Base-by-base conservation (phyloP, 2,329 filamentous ascomycete genomes). In the Tothia fuscella region DNA sequence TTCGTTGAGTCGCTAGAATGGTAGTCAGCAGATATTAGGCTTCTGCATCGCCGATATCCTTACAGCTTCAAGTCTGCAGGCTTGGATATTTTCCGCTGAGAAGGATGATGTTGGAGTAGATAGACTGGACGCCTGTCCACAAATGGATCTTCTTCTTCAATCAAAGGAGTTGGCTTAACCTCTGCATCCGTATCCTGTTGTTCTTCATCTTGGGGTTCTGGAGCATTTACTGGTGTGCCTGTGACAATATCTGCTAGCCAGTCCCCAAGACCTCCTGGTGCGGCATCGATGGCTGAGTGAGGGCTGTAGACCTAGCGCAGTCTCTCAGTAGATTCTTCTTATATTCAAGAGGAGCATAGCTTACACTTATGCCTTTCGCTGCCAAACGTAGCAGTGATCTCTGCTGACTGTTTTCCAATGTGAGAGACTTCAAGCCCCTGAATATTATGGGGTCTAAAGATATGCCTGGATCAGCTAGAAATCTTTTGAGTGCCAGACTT, bases 211-310 rank as follows among this genome's bases (percentile, higher is more conserved):
- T 44, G 7, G 13, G 24, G 35, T 20, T 44, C 55, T 51, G 25
- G 56, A 58, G 51, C 43, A 12, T 47, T 48, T 24, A 56, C 57
- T 9, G 59, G 60, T 25, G 65, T 68, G 24, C 76, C 78, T 2
- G 80, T 78, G 16, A 95, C 76, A 37, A 93, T 80, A 55, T 93
- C 82, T 46, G 85, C 86, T 7, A 98, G 78, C 89, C 89, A 98
- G 59, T 93, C 85, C 56, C 88, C 93, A 51, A 98, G 75, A 3
- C 91, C 91, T 14, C 79, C 76, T 1, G 78, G 76, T 1, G 84
- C 84, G 29, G 86, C 86, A 61, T 98, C 91, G 32, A 96, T 77
- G 12, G 91, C 89, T 0, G 91, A 98, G 63, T 98, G 91, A 1
- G 91, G 91, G 49, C 82, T 87, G 67, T 96, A 98, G 43, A 98